Base-by-base conservation (phyloP, 2,329 filamentous ascomycete species). In the Fonsecaea multimorphosa region DNA sequence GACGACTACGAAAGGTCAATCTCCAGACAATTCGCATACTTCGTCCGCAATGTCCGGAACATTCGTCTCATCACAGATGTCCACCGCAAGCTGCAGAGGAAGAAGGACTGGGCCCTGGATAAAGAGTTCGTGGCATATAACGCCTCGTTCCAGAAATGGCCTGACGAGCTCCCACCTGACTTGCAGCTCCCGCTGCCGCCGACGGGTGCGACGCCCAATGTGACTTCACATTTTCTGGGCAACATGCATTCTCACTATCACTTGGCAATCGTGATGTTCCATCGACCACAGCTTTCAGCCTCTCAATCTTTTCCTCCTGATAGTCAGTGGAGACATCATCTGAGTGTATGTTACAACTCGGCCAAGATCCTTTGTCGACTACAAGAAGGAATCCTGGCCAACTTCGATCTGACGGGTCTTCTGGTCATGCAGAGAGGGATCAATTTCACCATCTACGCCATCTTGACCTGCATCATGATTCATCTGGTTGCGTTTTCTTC, bases 361-460 rank as follows among this genome's bases (percentile, higher is more conserved):
- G 93, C 94, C 44, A 96, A 95, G 77, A 86, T 86, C 46, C 84
- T 98, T 58, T 97, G 93, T 78, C 88, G 91, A 66, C 78, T 97
- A 5, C 93, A 97, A 74, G 94, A 98, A 78, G 89, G 89, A 1
- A 87, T 96, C 38, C 75, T 96, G 65, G 85, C 89, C 61, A 85
- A 86, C 0, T 96, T 89, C 76, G 92, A 93, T 2, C 81, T 97
- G 66, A 86, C 86, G 16, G 94, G 93, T 0, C 82, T 98, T 16
- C 84, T 95, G 72, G 96, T 90, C 79, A 97, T 97, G 94, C 90
- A 94, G 74, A 86, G 94, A 71, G 94, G 94, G 44, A 93, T 96
- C 76, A 97, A 93, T 78, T 98, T 97, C 74, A 92, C 92, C 5
- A 92, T 98, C n/a, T 98, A 98, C 74, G 88, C 89, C 63, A 88